phyloP scores from a whole-genome alignment of 116 monocot genomes.

The Dioscorea cayenensis region DNA sequence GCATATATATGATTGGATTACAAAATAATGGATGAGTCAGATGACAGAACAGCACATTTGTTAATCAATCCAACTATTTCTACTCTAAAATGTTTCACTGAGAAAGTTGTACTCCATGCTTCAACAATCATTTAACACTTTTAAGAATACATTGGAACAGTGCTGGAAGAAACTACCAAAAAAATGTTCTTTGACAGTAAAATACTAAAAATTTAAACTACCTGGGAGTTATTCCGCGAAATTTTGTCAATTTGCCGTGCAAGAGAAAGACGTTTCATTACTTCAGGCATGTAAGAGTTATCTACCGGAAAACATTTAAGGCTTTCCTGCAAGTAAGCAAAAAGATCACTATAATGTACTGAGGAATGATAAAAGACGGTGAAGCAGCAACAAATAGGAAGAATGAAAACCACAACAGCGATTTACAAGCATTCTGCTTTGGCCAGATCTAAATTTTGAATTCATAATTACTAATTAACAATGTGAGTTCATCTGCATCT shows the following conservation, averaged over 20 bases:
- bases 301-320: constrained; percentile 62
- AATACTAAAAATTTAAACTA: constrained; percentile 2
- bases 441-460: background rate
- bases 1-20: background rate
- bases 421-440: background rate
- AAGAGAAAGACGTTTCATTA: constrained; percentile 64
- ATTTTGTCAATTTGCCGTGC: constrained; percentile 80
- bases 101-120: no score
- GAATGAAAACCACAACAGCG: background rate
- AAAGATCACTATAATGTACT: background rate
- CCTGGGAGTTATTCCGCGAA: constrained; percentile 49
- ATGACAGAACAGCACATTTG: no score
- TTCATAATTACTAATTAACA: background rate
- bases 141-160: background rate
- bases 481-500: background rate
- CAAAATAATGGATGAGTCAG: no score
- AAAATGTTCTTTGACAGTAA: background rate
- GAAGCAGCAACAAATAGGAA: background rate
- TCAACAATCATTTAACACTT: background rate
- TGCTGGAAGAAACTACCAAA: background rate
- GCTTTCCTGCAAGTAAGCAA: constrained; percentile 43
- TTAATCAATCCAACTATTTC: no score
- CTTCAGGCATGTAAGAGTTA: constrained; percentile 62
- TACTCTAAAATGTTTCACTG: no score
- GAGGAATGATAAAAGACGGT: background rate